phyloP scores from a whole-genome alignment of 495 filamentous ascomycete species.

The Neurospora sp. region DNA sequence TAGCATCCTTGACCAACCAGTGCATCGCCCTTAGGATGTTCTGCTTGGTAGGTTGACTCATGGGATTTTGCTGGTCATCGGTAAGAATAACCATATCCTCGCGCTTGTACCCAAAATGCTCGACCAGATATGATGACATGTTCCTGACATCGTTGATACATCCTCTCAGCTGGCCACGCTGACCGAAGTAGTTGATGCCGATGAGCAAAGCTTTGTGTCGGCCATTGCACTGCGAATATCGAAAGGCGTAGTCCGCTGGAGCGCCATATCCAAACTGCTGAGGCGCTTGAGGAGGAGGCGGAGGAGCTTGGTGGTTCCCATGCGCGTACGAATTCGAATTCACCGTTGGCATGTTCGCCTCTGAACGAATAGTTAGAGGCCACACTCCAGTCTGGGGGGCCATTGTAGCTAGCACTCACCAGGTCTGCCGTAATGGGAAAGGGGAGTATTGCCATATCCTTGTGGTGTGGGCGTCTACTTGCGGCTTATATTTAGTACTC shows the following conservation, averaged over 20 bases:
- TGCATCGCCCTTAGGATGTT: constrained; percentile 98
- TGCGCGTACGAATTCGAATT: constrained; percentile 45
- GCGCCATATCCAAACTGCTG: constrained; percentile 72
- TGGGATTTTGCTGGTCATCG: constrained; percentile 93
- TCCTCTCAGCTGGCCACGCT: constrained; percentile 81
- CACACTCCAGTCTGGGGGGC: background rate
- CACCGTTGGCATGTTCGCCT: constrained; percentile 32
- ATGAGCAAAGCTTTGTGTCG: constrained; percentile 87
- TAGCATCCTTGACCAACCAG: constrained; percentile 93
- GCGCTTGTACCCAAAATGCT: constrained; percentile 84
- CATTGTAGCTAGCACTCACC: constrained; percentile 19
- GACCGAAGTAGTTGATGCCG: constrained; percentile 96
- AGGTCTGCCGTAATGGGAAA: constrained; percentile 25
- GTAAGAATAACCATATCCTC: constrained; percentile 98
- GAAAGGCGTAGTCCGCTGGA: constrained; percentile 68
- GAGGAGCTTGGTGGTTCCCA: constrained; percentile 43
- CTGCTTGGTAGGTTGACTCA: constrained; percentile 92
- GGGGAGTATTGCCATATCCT: constrained; percentile 32
- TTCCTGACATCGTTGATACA: constrained; percentile 99
- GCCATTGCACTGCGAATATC: constrained; percentile 88
- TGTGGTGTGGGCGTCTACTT: background rate
- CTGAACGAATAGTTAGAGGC: background rate
- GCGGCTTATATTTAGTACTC: background rate
- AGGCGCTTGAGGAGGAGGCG: constrained; percentile 47
- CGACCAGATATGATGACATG: constrained; percentile 86